Conservation (phyloP, 768 basidiomycete genomes). For the Nidula microcarpa region DNA sequence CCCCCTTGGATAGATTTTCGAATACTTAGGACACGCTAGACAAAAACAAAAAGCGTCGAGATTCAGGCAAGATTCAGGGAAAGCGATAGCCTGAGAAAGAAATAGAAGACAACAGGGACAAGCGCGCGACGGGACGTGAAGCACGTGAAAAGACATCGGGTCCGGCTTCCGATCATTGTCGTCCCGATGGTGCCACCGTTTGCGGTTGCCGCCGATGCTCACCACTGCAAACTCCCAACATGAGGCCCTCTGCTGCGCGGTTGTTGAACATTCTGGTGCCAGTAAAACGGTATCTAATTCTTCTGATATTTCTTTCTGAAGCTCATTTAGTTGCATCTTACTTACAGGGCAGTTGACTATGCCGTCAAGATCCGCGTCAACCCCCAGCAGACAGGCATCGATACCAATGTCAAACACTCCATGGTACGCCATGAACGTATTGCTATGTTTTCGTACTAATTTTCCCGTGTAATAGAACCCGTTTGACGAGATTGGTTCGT, state of each 20-base stretch:
- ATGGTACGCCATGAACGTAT: constrained; percentile 61
- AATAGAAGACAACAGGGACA: too few relatives aligned
- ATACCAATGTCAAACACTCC: constrained; percentile 97
- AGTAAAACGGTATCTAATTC: constrained; percentile 69
- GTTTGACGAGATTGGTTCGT: constrained; percentile 93
- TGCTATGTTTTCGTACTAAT: constrained; percentile 2
- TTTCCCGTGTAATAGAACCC: constrained; percentile 65
- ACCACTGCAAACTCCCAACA: constrained; percentile 21
- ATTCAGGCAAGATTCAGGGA: too few relatives aligned
- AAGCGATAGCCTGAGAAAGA: too few relatives aligned
- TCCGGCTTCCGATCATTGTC: not conserved
- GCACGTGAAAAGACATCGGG: not conserved
- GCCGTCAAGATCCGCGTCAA: constrained; percentile 98
- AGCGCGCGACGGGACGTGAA: too few relatives aligned
- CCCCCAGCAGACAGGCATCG: constrained; percentile 90
- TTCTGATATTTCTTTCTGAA: not conserved
- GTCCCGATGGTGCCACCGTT: not conserved
- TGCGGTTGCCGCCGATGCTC: not conserved
- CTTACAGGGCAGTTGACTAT: constrained; percentile 84
- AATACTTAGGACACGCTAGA: too few relatives aligned
- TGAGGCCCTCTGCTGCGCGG: constrained; percentile 72
- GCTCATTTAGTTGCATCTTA: not conserved
- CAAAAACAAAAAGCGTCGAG: too few relatives aligned
- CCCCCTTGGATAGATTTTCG: too few relatives aligned
- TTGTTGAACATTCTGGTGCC: constrained; percentile 91